Conservation (phyloP, 768 basidiomycete genomes). For the Leccinellum rugosiceps region DNA sequence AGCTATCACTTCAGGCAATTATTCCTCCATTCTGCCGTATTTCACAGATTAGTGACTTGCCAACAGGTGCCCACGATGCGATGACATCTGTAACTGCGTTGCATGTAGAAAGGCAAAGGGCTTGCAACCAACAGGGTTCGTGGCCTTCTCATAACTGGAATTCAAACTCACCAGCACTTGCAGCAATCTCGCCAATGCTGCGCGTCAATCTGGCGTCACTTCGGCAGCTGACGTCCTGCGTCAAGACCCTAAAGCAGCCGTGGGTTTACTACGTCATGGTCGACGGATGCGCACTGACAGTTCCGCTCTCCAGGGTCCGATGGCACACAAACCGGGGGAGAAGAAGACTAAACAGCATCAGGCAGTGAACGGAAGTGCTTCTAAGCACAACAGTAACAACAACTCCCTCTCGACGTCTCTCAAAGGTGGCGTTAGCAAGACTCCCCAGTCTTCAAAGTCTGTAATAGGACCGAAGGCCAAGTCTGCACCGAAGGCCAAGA, state of each 20-base stretch:
- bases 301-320: conserved; percentile 22
- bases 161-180: conserved; percentile 7
- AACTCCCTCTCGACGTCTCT: conserved; percentile 10
- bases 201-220: conserved; percentile 36
- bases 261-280: conserved; percentile 12
- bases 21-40: conserved; percentile 5
- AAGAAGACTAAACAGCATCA: conserved; percentile 17
- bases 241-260: conserved; percentile 32
- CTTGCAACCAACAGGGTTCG: conserved; percentile 57
- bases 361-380: neutral
- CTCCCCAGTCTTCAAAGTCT: conserved; percentile 7
- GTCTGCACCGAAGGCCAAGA: conserved; percentile 18
- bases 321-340: conserved; percentile 25
- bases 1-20: conserved; percentile 54
- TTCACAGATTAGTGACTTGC: conserved; percentile 13
- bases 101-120: conserved; percentile 64
- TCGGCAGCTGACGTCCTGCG: conserved; percentile 39
- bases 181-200: conserved; percentile 39
- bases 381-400: conserved; percentile 1
- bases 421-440: conserved; percentile 8
- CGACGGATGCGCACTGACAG: conserved; percentile 6
- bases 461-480: conserved; percentile 16
- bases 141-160: neutral
- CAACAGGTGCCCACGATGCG: conserved; percentile 66
- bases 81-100: conserved; percentile 64